Base-by-base conservation (phyloP, 805 yeast species). In the Kuraishia piskuri region DNA sequence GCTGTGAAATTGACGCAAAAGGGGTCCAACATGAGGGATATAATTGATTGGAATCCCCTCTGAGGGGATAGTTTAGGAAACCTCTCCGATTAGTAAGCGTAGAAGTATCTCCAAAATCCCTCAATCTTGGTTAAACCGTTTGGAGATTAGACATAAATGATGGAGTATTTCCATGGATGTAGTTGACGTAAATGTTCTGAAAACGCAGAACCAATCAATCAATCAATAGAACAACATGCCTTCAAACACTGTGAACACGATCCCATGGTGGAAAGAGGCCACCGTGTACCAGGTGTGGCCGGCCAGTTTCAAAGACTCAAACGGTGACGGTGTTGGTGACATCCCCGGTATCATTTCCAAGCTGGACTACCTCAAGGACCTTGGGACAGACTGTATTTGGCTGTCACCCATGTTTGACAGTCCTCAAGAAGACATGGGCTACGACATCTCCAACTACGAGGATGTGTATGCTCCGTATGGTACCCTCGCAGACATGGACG, bases 371-470 rank as follows among this genome's bases (percentile, higher is more conserved):
- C 61, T 80, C 63, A 73, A 76, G 60, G 64, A 63, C 22, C 65
- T 80, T 31, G 83, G 83, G 2, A 70, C 70, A 17, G 82, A 78
- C 54, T 74, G 76, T 17, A 67, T 81, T 46, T 81, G 85, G 86
- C 63, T 80, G 52, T 76, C 79, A 23, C 86, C 85, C 22, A 76
- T 77, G 69, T 79, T 72, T 65, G 81, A 77, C 56, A 76, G 82
- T 2, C 85, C 85, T 5, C 80, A 77, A 62, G 78, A 74, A 51
- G 86, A 80, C 62, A 80, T 80, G 84, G 86, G 86, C 3, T 81
- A 80, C 61, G 85, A 81, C 59, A 78, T 81, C 59, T 65, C 78
- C 20, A 75, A 81, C 64, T 81, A 81, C 66, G 73, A 77, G 62
- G 72, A 65, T 22, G 73, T 81, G 45, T 74, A 80, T 63, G 75